Base-by-base conservation (phyloP, 2,329 filamentous ascomycete species). In the Corniculantispora saksenae region DNA sequence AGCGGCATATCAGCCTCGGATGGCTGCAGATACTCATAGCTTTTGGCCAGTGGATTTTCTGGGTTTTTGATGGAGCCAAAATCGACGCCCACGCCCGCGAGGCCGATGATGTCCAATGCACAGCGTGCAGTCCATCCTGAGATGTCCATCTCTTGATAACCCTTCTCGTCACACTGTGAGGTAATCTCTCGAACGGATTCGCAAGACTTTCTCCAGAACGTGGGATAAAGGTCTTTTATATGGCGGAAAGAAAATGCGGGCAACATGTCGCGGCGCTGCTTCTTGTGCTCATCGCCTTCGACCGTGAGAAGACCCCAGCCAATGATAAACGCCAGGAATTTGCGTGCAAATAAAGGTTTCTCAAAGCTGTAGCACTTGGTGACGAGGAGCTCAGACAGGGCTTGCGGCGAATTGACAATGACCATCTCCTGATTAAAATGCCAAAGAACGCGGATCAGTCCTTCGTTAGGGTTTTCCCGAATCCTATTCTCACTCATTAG, bases 241-340 rank as follows among this genome's bases (percentile, higher is more conserved):
- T 76, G 76, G 1, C 69, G 63, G n/a, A 73, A 63, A 1, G 74
- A 73, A 62, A 79, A 79, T n/a, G 71, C 69, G 2, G 72, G 73
- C 29, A 70, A 68, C 32, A 79, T 66, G 63, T 76, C 67, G 32
- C 72, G 75, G 13, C 77, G 68, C 65, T 76, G 72, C 23, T 62
- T 68, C 64, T 71, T 73, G 64, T 79, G 76, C 62, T 72, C 72
- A 9, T 77, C 73, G 25, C 72, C 73, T 55, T 77, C 73, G 23
- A 72, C 69, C 35, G 73, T 72, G 8, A 75, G 66, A 10, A 79
- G 64, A 0, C 73, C 76, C 5, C 88, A 90, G 72, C 94, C 94
- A 64, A 97, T 88, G 71, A 91, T 91, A 79, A 88, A 90, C 67
- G 97, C 88, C 9, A 97, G 87, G 80, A 91, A 94, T 66, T 91